A percentile compares a stretch with the other conserved stretches of the same genome.
phyloP scores from a whole-genome alignment of 495 filamentous ascomycete genomes.

The Apodospora peruviana region DNA sequence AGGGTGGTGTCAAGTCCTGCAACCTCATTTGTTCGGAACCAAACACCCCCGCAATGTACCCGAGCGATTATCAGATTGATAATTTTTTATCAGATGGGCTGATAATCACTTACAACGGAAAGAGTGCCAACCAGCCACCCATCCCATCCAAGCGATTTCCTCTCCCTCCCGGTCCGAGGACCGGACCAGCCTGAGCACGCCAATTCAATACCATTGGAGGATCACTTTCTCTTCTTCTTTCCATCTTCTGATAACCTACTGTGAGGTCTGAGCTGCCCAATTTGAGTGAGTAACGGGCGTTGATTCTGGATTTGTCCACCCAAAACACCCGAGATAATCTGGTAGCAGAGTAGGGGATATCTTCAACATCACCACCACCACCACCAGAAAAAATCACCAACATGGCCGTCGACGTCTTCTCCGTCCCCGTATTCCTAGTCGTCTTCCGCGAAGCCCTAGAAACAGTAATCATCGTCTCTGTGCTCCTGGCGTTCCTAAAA shows the following conservation, averaged over 20 bases:
- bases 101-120: conserved; percentile 6
- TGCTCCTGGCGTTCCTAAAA: conserved; percentile 76
- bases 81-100: conserved; percentile 8
- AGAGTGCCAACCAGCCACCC: too few species aligned
- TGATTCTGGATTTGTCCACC: too few species aligned
- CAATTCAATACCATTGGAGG: too few species aligned
- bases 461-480: conserved; percentile 73
- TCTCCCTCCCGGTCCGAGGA: not conserved
- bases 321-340: too few species aligned
- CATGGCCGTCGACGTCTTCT: conserved; percentile 56
- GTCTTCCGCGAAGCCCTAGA: conserved; percentile 81
- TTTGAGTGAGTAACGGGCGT: too few species aligned
- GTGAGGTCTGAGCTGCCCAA: too few species aligned
- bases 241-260: too few species aligned
- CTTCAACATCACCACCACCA: not conserved
- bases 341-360: too few species aligned
- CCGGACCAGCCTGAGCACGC: too few species aligned
- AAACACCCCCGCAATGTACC: not conserved
- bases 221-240: too few species aligned
- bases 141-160: not conserved
- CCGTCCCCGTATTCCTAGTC: conserved; percentile 76
- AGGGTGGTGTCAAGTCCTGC: not conserved
- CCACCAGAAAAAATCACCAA: not conserved
- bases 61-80: not conserved
- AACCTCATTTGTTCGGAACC: not conserved